A percentile compares a stretch with the other conserved stretches of the same genome.
These are phyloP conservation scores for Rhodosporidiobolus sp. DNA, from an alignment of 768 basidiomycete genomes.

Conservation along the genomic window DNA sequence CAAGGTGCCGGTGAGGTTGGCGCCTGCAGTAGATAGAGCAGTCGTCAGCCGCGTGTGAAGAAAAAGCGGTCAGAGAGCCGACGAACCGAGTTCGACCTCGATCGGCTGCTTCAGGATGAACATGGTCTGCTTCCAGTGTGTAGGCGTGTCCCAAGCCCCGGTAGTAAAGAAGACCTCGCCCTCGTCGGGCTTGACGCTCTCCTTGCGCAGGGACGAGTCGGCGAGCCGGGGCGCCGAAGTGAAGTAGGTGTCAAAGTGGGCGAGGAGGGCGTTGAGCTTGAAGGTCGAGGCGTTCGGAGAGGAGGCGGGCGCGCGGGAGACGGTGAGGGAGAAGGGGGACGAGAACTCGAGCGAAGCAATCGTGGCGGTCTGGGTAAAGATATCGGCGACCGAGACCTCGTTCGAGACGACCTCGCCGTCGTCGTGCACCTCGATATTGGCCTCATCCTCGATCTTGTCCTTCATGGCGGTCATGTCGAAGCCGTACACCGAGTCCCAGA, in stretches of 20 bases:
- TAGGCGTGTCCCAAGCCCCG: conserved; percentile 77
- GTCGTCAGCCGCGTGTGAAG: background rate
- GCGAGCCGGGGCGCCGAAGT: conserved; percentile 48
- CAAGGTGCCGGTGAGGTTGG: conserved; percentile 73
- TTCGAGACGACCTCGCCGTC: conserved; percentile 64
- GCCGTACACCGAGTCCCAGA: conserved; percentile 90
- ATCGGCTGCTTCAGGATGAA: conserved; percentile 82
- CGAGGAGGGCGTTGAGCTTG: conserved; percentile 70
- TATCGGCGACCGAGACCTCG: conserved; percentile 68
- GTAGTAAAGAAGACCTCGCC: conserved; percentile 64
- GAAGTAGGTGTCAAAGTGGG: conserved; percentile 97
- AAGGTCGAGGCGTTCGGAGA: conserved; percentile 52
- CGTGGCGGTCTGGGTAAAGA: conserved; percentile 65
- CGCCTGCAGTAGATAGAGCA: conserved; percentile 51
- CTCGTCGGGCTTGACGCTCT: conserved; percentile 19
- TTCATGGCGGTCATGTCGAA: conserved; percentile 86
- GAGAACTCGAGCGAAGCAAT: conserved; percentile 73
- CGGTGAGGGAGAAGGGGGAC: conserved; percentile 68
- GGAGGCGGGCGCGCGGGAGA: conserved; percentile 17
- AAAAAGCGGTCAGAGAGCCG: conserved; percentile 48
- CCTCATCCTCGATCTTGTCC: conserved; percentile 69
- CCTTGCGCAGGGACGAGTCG: conserved; percentile 35
- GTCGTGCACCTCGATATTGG: conserved; percentile 74
- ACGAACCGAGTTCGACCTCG: conserved; percentile 62
- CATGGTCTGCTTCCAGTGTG: conserved; percentile 95